Evolutionary conservation across 2,329 filamentous ascomycete genomes (phyloP).

Genomic region (Fusarium sacchari): DNA sequence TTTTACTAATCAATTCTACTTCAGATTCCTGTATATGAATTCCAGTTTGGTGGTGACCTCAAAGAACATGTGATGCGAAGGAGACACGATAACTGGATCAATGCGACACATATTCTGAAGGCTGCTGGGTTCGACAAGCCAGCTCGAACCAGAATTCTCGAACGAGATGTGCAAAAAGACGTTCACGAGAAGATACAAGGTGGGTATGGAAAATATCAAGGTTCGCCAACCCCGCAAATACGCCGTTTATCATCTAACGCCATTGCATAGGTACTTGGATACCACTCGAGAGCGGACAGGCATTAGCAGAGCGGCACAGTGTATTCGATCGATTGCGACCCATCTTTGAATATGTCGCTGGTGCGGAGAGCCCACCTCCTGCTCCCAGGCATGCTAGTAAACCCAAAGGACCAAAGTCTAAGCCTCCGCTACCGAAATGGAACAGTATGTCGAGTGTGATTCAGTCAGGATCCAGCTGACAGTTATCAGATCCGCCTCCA

Average conservation of each 20-base stretch:
- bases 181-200: constrained; percentile 98
- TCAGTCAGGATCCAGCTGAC: constrained; percentile 11
- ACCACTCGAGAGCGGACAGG: constrained; percentile 81
- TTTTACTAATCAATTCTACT: constrained; percentile 17
- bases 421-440: constrained; percentile 67
- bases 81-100: constrained; percentile 95
- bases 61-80: constrained; percentile 95
- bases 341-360: constrained; percentile 90
- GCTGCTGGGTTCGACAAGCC: constrained; percentile 98
- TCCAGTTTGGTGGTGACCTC: constrained; percentile 80
- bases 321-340: constrained; percentile 83
- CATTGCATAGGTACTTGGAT: constrained; percentile 85
- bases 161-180: constrained; percentile 96
- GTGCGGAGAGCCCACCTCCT: constrained; percentile 88
- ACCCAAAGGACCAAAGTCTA: constrained; percentile 75
- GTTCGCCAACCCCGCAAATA: constrained; percentile 54
- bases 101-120: constrained; percentile 98
- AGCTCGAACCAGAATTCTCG: constrained; percentile 90
- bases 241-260: constrained; percentile 7
- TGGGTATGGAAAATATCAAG: constrained; percentile 98
- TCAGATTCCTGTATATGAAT: constrained; percentile 95
- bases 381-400: constrained; percentile 93
- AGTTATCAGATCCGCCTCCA: constrained; percentile 31
- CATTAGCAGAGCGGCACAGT: constrained; percentile 86
- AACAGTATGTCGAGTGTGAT: constrained; percentile 42